These are phyloP conservation scores for Pinus albicaulis DNA, from an alignment of 75 land plant species.

Conservation along the genomic window DNA sequence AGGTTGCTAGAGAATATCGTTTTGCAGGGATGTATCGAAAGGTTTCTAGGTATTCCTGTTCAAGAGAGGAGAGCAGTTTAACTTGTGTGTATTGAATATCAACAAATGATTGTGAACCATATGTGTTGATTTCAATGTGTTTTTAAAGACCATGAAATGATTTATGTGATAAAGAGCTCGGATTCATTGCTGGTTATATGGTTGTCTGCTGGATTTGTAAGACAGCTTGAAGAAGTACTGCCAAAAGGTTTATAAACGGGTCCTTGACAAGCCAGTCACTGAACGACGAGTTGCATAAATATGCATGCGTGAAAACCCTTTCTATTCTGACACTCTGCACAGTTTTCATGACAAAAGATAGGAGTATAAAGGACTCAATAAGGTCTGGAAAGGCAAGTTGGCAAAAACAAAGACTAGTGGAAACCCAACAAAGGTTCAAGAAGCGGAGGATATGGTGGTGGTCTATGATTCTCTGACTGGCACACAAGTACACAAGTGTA, in stretches of 20 bases:
- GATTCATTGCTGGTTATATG: too few relatives aligned
- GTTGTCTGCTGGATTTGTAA: too few relatives aligned
- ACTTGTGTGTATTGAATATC: too few relatives aligned
- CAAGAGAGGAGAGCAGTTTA: too few relatives aligned
- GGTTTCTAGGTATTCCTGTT: too few relatives aligned
- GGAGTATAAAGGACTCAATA: constrained; percentile 97
- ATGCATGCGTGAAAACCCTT: constrained; percentile 99
- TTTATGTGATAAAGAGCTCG: too few relatives aligned
- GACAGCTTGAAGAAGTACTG: constrained; percentile 96
- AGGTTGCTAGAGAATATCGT: too few relatives aligned
- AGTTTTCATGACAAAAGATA: constrained; percentile 98
- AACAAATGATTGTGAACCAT: too few relatives aligned
- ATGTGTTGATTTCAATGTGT: too few relatives aligned
- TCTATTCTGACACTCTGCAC: constrained; percentile 95
- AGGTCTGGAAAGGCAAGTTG: constrained; percentile 96
- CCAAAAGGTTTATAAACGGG: constrained; percentile 98
- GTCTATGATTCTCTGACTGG: constrained; percentile 96
- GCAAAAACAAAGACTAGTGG: constrained; percentile 87
- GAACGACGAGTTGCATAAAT: constrained; percentile 89
- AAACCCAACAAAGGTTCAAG: constrained; percentile 85
- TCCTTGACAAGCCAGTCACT: constrained; percentile 90
- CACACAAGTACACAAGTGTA: constrained; percentile 99
- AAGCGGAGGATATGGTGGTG: constrained; percentile 99
- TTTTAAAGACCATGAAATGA: too few relatives aligned
- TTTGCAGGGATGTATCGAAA: too few relatives aligned